Evolutionary conservation across 495 filamentous ascomycete species (phyloP), one percentile per base, ranked within the genome.

Genomic region (Aspergillus indologenus): DNA sequence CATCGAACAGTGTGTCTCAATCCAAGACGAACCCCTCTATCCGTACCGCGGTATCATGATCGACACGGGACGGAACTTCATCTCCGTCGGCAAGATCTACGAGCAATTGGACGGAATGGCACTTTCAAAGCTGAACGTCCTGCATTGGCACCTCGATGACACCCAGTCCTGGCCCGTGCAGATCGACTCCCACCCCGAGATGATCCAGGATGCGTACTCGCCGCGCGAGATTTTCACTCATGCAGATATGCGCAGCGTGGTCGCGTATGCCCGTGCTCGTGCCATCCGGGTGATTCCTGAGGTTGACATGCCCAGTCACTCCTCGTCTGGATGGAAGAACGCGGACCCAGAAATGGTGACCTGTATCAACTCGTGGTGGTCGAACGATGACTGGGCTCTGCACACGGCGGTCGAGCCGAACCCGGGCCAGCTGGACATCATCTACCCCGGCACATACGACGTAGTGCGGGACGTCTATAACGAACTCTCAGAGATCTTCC

Each of bases 351-450:
- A 73, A 8, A 78, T 84, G 21, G 75, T 84, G 19, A 66, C 80
- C 1, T 84, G 81, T 60, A 68, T 61, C 15, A 64, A 84, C 61
- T 76, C 77, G 0, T 84, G 81, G 81, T 84, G 81, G 81, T 80
- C 76, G 19, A 83, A 84, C 54, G 81, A 84, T 53, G 67, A 71
- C 46, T 83, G 72, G 73, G 55, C 72, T 3, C 59, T 71, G 12
- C 81, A 84, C 62, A 84, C 80, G 2, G 79, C 80, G 23, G 78
- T 84, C 9, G 76, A 84, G 69, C 81, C 81, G 1, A 80, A 78
- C 56, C 81, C 81, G 0, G 81, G 81, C 29, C 81, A 84, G 54
- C 72, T 84, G 47, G 81, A 84, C 60, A 81, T 82, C 61, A 73
- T 83, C 60, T 77, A 81, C 63, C 68, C 73, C 65, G 76, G 76